Percentiles rank a stretch among this genome's conserved stretches.
Evolutionary conservation across 345 rosid species (phyloP).

Genomic region (Carallia pectinifolia): DNA sequence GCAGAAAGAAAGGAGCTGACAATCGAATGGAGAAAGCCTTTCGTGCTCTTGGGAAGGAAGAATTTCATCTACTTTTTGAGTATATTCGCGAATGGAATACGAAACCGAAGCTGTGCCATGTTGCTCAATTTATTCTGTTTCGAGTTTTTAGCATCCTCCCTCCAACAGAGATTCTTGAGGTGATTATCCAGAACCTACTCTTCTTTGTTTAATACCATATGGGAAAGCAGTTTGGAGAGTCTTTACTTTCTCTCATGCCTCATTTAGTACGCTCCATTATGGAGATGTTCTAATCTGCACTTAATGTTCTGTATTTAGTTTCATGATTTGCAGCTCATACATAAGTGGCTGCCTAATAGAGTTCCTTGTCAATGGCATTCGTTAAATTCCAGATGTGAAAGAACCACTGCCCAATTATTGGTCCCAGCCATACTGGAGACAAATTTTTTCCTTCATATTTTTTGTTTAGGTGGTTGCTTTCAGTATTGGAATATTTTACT

Average conservation of each 20-base stretch:
- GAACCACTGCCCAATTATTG: too few relatives aligned
- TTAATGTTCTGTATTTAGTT: neutral
- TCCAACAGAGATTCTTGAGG: conserved; percentile 81
- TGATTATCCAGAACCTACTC: conserved; percentile 21
- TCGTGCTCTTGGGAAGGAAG: conserved; percentile 61
- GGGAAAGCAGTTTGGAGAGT: neutral
- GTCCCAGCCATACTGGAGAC: too few relatives aligned
- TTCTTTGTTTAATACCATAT: neutral
- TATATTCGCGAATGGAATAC: conserved; percentile 93
- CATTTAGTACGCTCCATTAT: neutral
- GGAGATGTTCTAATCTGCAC: neutral
- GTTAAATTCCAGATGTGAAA: too few relatives aligned
- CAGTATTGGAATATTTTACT: too few relatives aligned
- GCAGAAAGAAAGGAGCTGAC: conserved; percentile 57
- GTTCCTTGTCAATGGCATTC: too few relatives aligned
- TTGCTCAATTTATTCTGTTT: conserved; percentile 80
- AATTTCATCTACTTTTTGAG: conserved; percentile 62
- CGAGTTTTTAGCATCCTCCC: conserved; percentile 64
- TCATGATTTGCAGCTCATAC: too few relatives aligned
- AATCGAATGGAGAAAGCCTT: conserved; percentile 64
- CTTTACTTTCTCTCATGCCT: neutral
- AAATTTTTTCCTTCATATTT: too few relatives aligned
- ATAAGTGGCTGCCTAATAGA: too few relatives aligned
- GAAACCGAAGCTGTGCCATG: conserved; percentile 83
- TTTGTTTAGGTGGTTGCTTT: too few relatives aligned